These are phyloP conservation scores for Tylopilus rubrobrunneus DNA, from an alignment of 768 basidiomycete genomes.

Conservation along the genomic window DNA sequence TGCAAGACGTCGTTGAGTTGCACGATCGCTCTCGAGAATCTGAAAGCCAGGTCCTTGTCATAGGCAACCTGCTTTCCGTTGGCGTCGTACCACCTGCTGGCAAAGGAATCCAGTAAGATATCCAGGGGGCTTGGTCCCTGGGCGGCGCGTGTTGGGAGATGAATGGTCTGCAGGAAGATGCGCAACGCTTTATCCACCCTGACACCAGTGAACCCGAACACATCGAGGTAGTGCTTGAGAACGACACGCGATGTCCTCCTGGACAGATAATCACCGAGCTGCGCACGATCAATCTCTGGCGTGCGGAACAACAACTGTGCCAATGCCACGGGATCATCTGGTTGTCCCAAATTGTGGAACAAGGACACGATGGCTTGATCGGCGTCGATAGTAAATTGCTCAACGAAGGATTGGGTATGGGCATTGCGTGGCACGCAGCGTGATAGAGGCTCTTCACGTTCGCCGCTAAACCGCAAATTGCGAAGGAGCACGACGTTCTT, in stretches of 20 bases:
- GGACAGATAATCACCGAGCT: constrained; percentile 81
- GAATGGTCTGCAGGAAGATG: constrained; percentile 80
- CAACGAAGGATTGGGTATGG: constrained; percentile 66
- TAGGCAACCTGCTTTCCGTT: constrained; percentile 76
- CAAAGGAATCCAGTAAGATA: constrained; percentile 78
- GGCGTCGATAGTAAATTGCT: constrained; percentile 78
- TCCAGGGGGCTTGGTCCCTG: constrained; percentile 37
- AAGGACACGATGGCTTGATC: constrained; percentile 72
- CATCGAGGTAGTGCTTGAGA: constrained; percentile 80
- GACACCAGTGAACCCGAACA: constrained; percentile 80
- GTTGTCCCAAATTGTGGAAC: constrained; percentile 53
- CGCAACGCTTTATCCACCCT: constrained; percentile 88
- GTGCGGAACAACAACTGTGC: constrained; percentile 80
- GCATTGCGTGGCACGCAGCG: constrained; percentile 54
- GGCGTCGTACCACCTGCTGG: constrained; percentile 85
- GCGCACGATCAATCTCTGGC: constrained; percentile 75
- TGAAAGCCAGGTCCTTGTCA: constrained; percentile 75
- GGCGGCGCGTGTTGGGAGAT: constrained; percentile 47
- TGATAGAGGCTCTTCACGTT: constrained; percentile 57
- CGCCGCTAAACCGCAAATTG: constrained; percentile 64
- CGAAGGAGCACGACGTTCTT: constrained; percentile 84
- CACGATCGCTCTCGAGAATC: constrained; percentile 75
- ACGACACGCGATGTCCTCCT: constrained; percentile 69
- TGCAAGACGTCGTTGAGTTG: constrained; percentile 90
- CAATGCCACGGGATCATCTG: constrained; percentile 69